These are phyloP conservation scores for Pseudopediastrum boryanum DNA, from an alignment of 139 green algal genomes.

Conservation along the genomic window DNA sequence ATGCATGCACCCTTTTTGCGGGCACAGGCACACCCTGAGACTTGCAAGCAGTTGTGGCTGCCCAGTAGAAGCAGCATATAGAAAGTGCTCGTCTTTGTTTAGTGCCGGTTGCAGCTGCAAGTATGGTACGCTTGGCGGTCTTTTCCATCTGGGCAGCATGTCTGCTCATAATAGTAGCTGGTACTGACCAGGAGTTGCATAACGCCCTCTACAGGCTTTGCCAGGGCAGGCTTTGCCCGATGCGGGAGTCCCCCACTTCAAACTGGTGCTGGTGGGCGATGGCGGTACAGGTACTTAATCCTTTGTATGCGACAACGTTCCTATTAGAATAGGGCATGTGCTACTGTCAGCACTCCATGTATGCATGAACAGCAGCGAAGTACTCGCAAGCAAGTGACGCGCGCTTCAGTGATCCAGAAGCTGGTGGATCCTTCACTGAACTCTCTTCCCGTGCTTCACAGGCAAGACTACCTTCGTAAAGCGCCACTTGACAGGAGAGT, in stretches of 20 bases:
- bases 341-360: background rate
- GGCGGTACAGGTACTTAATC: slow-evolving; percentile 87
- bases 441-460: slow-evolving; percentile 35
- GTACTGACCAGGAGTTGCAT: no score
- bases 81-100: no score
- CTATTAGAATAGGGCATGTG: background rate
- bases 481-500: slow-evolving; percentile 98
- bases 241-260: slow-evolving; percentile 90
- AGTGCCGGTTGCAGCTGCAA: no score
- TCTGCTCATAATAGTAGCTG: no score
- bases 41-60: no score
- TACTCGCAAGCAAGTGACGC: background rate
- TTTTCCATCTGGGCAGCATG: no score
- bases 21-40: no score
- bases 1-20: no score
- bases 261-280: slow-evolving; percentile 98
- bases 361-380: background rate
- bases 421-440: background rate
- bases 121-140: no score
- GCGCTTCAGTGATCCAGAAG: background rate
- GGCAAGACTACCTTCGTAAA: slow-evolving; percentile 98
- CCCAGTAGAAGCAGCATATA: no score
- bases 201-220: slow-evolving; percentile 5
- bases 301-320: background rate
- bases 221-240: slow-evolving; percentile 70